phyloP scores from a whole-genome alignment of 139 green algal genomes.

The Zygnema cylindricum region DNA sequence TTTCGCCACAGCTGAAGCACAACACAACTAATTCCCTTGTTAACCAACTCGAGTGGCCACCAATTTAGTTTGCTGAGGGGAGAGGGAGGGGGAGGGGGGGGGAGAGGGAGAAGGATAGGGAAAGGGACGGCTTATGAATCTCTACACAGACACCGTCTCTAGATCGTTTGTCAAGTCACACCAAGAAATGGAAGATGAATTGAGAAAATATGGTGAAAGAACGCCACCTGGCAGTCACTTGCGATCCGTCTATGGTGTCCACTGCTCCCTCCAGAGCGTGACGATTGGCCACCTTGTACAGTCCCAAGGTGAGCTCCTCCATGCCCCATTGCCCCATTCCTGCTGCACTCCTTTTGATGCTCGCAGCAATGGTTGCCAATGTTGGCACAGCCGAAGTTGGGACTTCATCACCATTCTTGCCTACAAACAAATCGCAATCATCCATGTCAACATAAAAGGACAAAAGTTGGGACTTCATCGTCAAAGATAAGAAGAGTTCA shows the following conservation, averaged over 20 bases:
- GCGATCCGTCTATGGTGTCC: constrained; percentile 28
- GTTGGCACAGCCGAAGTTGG: constrained; percentile 27
- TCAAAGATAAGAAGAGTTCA: too few species aligned
- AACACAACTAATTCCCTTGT: too few species aligned
- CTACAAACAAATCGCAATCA: neutral
- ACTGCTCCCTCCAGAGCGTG: constrained; percentile 25
- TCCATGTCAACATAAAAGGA: too few species aligned
- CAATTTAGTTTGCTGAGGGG: too few species aligned
- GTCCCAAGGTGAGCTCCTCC: constrained; percentile 42
- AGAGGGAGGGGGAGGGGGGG: too few species aligned
- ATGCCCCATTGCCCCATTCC: constrained; percentile 42
- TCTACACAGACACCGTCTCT: neutral
- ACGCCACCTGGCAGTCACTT: neutral
- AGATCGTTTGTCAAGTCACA: neutral
- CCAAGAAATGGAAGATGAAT: neutral
- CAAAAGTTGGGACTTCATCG: too few species aligned
- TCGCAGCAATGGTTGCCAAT: constrained; percentile 37
- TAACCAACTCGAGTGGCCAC: too few species aligned
- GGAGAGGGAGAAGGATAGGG: too few species aligned
- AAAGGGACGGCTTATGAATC: too few species aligned
- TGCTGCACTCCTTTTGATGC: constrained; percentile 33
- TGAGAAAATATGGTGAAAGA: neutral
- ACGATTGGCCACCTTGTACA: constrained; percentile 41
- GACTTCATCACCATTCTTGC: neutral
- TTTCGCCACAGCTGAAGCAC: too few species aligned